phyloP scores from a whole-genome alignment of 164 flowering plant genomes.

The Sextonia rubra region DNA sequence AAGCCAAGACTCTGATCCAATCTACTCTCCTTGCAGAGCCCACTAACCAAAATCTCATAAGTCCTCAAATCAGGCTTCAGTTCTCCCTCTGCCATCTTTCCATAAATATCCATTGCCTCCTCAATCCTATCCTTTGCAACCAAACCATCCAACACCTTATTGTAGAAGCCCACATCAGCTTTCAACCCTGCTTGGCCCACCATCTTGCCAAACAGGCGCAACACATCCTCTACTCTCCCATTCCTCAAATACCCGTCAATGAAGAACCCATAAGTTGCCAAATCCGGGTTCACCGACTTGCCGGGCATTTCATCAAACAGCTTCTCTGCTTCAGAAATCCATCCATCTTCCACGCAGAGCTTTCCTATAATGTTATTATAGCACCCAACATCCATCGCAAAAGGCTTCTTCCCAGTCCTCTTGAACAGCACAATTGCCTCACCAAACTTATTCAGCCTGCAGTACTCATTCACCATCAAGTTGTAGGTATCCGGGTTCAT shows the following conservation, averaged over 20 bases:
- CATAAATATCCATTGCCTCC: constrained; percentile 48
- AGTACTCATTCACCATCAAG: constrained; percentile 70
- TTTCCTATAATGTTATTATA: constrained; percentile 61
- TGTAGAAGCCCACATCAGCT: constrained; percentile 15
- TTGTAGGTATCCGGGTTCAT: constrained; percentile 70
- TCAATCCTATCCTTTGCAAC: constrained; percentile 41
- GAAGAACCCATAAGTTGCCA: constrained; percentile 37
- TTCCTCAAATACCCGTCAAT: constrained; percentile 53
- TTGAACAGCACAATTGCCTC: constrained; percentile 52
- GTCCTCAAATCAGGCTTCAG: constrained; percentile 57
- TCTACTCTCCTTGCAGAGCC: constrained; percentile 37
- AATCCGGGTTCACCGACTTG: constrained; percentile 55
- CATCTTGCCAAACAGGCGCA: constrained; percentile 20
- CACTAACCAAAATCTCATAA: constrained; percentile 57
- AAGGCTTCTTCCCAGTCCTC: constrained; percentile 60
- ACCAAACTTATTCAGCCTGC: constrained; percentile 37
- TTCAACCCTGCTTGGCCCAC: constrained; percentile 3
- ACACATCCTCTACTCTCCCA: constrained; percentile 53
- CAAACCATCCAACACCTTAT: constrained; percentile 49
- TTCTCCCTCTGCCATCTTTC: constrained; percentile 56
- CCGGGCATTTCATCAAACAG: constrained; percentile 39
- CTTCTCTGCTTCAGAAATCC: constrained; percentile 51
- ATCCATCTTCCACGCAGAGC: constrained; percentile 47
- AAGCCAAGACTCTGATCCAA: constrained; percentile 34
- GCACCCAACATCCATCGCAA: constrained; percentile 64